Base-by-base conservation (phyloP, 1,284 basidiomycete genomes). In the Paramarasmius palmivorus region DNA sequence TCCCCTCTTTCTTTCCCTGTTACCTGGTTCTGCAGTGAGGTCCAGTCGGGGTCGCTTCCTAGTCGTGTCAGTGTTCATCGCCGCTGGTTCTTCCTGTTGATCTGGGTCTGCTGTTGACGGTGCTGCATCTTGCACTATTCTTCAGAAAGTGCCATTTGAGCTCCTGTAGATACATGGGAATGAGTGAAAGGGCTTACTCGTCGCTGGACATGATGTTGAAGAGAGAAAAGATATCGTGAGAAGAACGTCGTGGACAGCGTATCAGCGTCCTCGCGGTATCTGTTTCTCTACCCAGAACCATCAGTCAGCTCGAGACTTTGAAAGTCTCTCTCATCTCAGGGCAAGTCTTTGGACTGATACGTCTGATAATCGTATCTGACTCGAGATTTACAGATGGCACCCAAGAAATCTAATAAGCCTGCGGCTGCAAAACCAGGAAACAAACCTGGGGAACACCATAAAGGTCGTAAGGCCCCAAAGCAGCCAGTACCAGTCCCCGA, bases 1-100 rank as follows among this genome's bases (percentile, higher is more conserved):
- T 68, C 89, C 88, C 63, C 88, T 85, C 73, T 87, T 90, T 62
- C 86, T 80, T 68, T 88, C 85, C 61, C 73, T 58, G 10, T 67
- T 77, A 50, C 63, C 57, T 71, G 70, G n/a, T 22, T 44, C 41
- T 14, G 44, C 44, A n/a, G 23, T 46, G 25, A 46, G 44, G 26
- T 46, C 25, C 22, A 46, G 26, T 15, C 44, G 44, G n/a, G 44
- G 44, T 19, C 44, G 44, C 44, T 46, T 46, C 44, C 44, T 46
- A 46, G 44, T 46, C 25, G 44, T 46, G 44, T 46, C 44, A 46
- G 44, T 46, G 44, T 26, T 46, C 25, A 32, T 46, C 9, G 44
- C 19, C n/a, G 44, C 29, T 14, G 41, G 41, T 32, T 17, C 23
- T 40, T 70, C 69, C 55, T 60, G 66, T 41, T 65, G 67, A 7